phyloP scores from a whole-genome alignment of 2,329 filamentous ascomycete species.

The Alternaria rosae region DNA sequence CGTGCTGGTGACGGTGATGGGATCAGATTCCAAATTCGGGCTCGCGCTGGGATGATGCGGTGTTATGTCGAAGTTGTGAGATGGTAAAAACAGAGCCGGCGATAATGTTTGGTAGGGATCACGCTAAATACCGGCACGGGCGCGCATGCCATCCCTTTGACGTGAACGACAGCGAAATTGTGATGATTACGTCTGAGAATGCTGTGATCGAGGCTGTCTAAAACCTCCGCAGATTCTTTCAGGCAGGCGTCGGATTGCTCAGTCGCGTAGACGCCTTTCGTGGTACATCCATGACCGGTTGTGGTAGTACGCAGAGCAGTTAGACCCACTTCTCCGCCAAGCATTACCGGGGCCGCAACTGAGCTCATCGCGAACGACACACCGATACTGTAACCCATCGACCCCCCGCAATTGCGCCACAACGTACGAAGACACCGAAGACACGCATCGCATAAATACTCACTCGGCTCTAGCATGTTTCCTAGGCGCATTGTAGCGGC shows the following conservation, averaged over 20 bases:
- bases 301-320: conserved; percentile 13
- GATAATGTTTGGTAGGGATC: conserved; percentile 18
- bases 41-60: conserved; percentile 36
- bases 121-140: conserved; percentile 22
- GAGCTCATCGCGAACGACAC: conserved; percentile 44
- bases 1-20: conserved; percentile 31
- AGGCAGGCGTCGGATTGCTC: not conserved
- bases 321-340: conserved; percentile 20
- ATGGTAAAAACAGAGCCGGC: conserved; percentile 23
- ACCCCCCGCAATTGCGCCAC: conserved; percentile 30
- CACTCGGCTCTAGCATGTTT: conserved; percentile 51
- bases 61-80: conserved; percentile 37
- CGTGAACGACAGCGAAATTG: conserved; percentile 1
- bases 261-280: conserved; percentile 16
- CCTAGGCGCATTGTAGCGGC: conserved; percentile 53
- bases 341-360: conserved; percentile 19
- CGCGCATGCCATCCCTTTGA: conserved; percentile 9
- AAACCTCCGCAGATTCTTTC: not conserved
- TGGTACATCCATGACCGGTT: conserved; percentile 5
- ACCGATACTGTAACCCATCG: conserved; percentile 22
- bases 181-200: not conserved
- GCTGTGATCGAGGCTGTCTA: not conserved
- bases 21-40: conserved; percentile 41
- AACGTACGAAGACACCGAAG: conserved; percentile 35
- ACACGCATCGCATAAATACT: conserved; percentile 48